Evolutionary conservation across 2,329 filamentous ascomycete species (phyloP).

Genomic region (Penicillium sp.): DNA sequence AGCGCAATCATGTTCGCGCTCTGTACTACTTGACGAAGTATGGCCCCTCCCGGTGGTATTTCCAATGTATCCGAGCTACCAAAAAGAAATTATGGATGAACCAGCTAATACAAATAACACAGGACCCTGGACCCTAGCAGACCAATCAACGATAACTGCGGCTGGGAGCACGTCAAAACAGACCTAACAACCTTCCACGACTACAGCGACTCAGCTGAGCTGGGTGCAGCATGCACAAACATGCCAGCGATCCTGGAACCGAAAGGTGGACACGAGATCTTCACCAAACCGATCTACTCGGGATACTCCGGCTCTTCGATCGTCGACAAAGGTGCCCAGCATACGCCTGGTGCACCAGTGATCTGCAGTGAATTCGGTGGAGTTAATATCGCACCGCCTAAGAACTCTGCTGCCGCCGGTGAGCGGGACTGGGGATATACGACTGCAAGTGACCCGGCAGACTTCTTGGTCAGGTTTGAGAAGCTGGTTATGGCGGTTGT

Average conservation of each 20-base stretch:
- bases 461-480: conserved; percentile 58
- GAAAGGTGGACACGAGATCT: conserved; percentile 55
- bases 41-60: conserved; percentile 10
- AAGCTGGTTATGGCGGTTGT: conserved; percentile 59
- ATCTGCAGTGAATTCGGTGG: conserved; percentile 68
- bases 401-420: conserved; percentile 34
- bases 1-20: conserved; percentile 62
- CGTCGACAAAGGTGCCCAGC: conserved; percentile 50
- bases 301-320: conserved; percentile 32
- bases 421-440: conserved; percentile 66
- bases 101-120: neutral
- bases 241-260: conserved; percentile 52
- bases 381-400: conserved; percentile 59
- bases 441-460: conserved; percentile 59
- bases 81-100: neutral
- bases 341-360: conserved; percentile 56
- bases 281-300: conserved; percentile 46
- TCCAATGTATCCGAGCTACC: neutral
- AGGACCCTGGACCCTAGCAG: conserved; percentile 59
- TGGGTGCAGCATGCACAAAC: conserved; percentile 54
- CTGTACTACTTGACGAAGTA: conserved; percentile 65
- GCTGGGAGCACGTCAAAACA: conserved; percentile 65
- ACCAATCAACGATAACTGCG: conserved; percentile 68
- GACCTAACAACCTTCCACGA: conserved; percentile 68
- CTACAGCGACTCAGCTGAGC: conserved; percentile 57